These are phyloP conservation scores for Tuber brumale DNA, from an alignment of 495 filamentous ascomycete species.

Conservation along the genomic window DNA sequence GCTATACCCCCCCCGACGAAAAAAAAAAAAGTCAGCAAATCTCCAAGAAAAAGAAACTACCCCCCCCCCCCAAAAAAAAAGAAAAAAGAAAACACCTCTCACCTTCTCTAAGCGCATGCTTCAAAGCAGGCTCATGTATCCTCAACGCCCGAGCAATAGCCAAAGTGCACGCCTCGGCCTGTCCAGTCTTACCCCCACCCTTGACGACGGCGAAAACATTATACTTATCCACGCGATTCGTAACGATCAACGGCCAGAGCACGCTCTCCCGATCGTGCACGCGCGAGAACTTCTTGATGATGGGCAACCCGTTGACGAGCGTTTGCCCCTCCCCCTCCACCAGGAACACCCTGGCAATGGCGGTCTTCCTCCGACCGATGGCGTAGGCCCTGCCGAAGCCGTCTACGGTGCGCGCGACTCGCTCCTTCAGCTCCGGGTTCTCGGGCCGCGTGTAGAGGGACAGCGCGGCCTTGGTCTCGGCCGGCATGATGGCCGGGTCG, in stretches of 20 bases:
- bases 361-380: constrained; percentile 76
- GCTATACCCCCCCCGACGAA: constrained; percentile 50
- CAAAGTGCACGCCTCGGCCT: constrained; percentile 91
- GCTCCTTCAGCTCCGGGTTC: constrained; percentile 58
- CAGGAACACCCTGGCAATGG: constrained; percentile 71
- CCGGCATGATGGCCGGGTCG: constrained; percentile 68
- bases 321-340: constrained; percentile 90
- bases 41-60: constrained; percentile 27
- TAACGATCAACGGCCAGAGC: constrained; percentile 71
- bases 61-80: not conserved
- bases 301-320: constrained; percentile 75
- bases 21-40: constrained; percentile 39
- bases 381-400: constrained; percentile 67
- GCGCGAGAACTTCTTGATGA: constrained; percentile 71
- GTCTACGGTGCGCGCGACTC: constrained; percentile 58
- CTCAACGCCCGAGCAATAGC: constrained; percentile 82
- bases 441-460: constrained; percentile 64
- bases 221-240: constrained; percentile 85
- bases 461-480: constrained; percentile 58
- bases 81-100: constrained; percentile 66
- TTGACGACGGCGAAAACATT: constrained; percentile 82
- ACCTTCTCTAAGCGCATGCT: constrained; percentile 83
- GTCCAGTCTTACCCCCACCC: constrained; percentile 86
- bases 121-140: constrained; percentile 83
- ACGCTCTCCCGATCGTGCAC: constrained; percentile 93